A percentile compares a stretch with the other conserved stretches of the same genome.
phyloP scores from a whole-genome alignment of 1,139 yeast genomes.

The Suhomyces choctaworum region DNA sequence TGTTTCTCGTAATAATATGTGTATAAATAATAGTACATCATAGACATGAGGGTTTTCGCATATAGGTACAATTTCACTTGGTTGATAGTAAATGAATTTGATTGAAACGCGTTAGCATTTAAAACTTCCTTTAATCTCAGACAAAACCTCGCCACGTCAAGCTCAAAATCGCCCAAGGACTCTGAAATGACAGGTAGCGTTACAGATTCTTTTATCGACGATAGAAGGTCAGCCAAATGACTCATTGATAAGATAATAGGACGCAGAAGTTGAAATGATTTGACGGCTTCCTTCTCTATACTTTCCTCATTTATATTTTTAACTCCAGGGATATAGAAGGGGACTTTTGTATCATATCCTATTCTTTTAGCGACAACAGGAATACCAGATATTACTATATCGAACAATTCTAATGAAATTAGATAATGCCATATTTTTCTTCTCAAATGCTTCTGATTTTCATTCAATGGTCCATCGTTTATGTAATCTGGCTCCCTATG shows the following conservation, averaged over 20 bases:
- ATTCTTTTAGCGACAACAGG: slow-evolving; percentile 19
- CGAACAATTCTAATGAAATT: slow-evolving; percentile 21
- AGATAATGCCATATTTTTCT: slow-evolving; percentile 30
- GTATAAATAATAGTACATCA: slow-evolving; percentile 26
- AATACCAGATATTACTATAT: slow-evolving; percentile 17
- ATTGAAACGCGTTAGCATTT: slow-evolving; percentile 1
- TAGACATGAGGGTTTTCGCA: slow-evolving; percentile 20
- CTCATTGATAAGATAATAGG: slow-evolving; percentile 7
- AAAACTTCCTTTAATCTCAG: slow-evolving; percentile 9
- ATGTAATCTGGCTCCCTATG: slow-evolving; percentile 19
- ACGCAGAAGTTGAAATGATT: slow-evolving; percentile 15
- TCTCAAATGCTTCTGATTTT: slow-evolving; percentile 14
- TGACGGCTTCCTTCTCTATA: slow-evolving; percentile 23
- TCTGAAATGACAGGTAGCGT: slow-evolving; percentile 14
- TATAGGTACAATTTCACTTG: slow-evolving; percentile 12
- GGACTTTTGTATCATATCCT: slow-evolving; percentile 27
- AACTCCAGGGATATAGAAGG: slow-evolving; percentile 19
- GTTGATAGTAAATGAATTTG: slow-evolving; percentile 6
- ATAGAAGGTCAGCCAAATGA: slow-evolving; percentile 9
- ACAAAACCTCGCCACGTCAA: slow-evolving; percentile 13
- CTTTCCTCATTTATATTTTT: slow-evolving; percentile 20
- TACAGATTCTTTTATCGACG: slow-evolving; percentile 15
- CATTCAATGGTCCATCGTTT: slow-evolving; percentile 10
- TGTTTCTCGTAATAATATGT: slow-evolving; percentile 27
- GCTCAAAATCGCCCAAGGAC: slow-evolving; percentile 16